Evolutionary conservation across 805 yeast species (phyloP).

Genomic region (Tanozyma kutaoensis): DNA sequence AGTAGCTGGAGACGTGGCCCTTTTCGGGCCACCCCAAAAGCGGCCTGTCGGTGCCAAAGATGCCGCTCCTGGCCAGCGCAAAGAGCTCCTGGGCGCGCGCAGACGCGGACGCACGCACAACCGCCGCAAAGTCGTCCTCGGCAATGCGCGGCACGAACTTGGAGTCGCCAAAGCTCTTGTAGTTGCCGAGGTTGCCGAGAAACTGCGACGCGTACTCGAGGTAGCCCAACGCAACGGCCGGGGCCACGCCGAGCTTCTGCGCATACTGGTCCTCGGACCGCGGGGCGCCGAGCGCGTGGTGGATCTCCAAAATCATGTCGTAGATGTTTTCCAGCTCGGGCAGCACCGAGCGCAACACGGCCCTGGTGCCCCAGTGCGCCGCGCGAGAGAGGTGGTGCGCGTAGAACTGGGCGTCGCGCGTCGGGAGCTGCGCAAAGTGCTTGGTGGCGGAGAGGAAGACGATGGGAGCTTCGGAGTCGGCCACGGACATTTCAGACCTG

Average conservation of each 20-base stretch:
- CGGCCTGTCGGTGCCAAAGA: constrained; percentile 32
- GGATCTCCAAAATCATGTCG: constrained; percentile 53
- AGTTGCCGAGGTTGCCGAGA: constrained; percentile 62
- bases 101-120: constrained; percentile 24
- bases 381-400: constrained; percentile 81
- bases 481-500: no score
- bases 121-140: constrained; percentile 29
- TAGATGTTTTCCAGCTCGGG: constrained; percentile 68
- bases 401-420: constrained; percentile 43
- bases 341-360: constrained; percentile 68
- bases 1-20: constrained; percentile 69
- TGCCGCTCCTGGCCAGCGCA: constrained; percentile 25
- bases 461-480: constrained; percentile 31
- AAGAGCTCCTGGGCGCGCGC: constrained; percentile 20
- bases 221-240: constrained; percentile 29
- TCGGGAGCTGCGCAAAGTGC: constrained; percentile 54
- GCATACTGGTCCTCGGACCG: constrained; percentile 20
- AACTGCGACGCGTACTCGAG: constrained; percentile 70
- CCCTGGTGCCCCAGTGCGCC: constrained; percentile 72
- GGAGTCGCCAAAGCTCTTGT: constrained; percentile 79
- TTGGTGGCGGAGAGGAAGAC: constrained; percentile 43
- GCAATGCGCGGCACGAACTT: constrained; percentile 65
- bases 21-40: constrained; percentile 68
- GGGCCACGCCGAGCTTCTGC: constrained; percentile 16
- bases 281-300: constrained; percentile 36